Conservation (phyloP, 768 basidiomycete species). For the Neoboletus subvelutipes region DNA sequence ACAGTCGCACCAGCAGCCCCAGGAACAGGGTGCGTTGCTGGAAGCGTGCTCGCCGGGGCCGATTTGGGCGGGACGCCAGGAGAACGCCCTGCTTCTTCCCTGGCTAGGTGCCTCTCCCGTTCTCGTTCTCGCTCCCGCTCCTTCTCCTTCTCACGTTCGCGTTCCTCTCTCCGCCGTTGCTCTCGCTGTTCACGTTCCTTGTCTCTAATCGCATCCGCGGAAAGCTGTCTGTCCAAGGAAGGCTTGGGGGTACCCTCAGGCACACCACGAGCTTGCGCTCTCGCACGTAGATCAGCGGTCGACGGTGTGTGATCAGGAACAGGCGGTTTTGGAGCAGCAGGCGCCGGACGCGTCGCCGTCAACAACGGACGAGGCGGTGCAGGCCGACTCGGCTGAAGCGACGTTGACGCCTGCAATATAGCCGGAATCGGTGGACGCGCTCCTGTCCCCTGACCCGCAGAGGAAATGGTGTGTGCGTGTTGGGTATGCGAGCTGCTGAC, state of each 20-base stretch:
- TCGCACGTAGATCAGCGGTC: conserved; percentile 62
- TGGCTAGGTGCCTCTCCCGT: conserved; percentile 23
- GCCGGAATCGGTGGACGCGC: conserved; percentile 30
- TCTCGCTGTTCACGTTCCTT: conserved; percentile 40
- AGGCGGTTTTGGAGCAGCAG: conserved; percentile 42
- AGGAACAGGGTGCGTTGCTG: conserved; percentile 44
- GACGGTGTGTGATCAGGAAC: conserved; percentile 57
- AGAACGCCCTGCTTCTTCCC: conserved; percentile 38
- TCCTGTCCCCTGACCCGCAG: conserved; percentile 26
- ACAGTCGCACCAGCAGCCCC: conserved; percentile 50
- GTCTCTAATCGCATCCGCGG: conserved; percentile 36
- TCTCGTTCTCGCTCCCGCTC: conserved; percentile 39
- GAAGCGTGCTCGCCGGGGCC: conserved; percentile 40
- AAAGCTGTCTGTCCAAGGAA: conserved; percentile 38
- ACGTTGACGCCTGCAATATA: conserved; percentile 32
- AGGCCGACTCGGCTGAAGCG: conserved; percentile 57
- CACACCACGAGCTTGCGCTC: conserved; percentile 60
- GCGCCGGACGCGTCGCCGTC: conserved; percentile 53
- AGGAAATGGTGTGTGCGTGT: conserved; percentile 41
- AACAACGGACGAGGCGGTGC: conserved; percentile 70
- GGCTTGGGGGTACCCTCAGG: conserved; percentile 35
- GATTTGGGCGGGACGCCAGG: conserved; percentile 46
- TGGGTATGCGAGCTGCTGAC: conserved; percentile 53
- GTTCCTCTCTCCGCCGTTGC: conserved; percentile 39
- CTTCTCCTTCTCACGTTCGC: conserved; percentile 33